These are phyloP conservation scores for Candida tetrigidarum DNA, from an alignment of 1,139 yeast genomes.

Conservation along the genomic window DNA sequence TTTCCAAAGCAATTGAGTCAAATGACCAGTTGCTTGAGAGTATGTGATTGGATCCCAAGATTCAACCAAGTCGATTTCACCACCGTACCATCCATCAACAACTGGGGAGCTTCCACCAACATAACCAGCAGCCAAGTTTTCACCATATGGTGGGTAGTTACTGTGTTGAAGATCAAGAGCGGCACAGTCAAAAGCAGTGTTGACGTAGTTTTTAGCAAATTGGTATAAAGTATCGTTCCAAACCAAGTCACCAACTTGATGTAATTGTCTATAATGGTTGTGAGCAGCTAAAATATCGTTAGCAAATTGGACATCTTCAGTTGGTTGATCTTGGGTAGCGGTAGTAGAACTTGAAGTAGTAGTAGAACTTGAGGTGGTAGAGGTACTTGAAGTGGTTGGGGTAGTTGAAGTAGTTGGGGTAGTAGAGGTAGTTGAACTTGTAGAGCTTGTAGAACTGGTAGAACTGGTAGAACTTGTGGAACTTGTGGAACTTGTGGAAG, in stretches of 20 bases:
- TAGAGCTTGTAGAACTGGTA: no score
- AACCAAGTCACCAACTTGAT: slow-evolving; percentile 47
- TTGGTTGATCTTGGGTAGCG: slow-evolving; percentile 6
- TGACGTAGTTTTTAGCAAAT: slow-evolving; percentile 52
- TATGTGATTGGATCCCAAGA: slow-evolving; percentile 12
- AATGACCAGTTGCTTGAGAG: slow-evolving; percentile 60
- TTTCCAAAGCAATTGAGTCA: slow-evolving; percentile 89
- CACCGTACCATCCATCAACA: slow-evolving; percentile 74
- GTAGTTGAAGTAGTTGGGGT: slow-evolving; percentile 23
- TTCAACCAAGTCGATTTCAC: background rate
- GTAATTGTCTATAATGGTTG: slow-evolving; percentile 57
- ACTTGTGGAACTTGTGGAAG: no score
- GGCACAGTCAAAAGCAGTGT: slow-evolving; percentile 50
- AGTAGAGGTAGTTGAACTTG: no score
- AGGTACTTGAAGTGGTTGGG: slow-evolving; percentile 19
- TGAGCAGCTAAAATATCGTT: slow-evolving; percentile 49
- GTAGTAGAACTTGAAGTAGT: slow-evolving; percentile 15
- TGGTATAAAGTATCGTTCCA: slow-evolving; percentile 54
- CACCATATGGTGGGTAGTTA: slow-evolving; percentile 70
- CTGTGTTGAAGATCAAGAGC: slow-evolving; percentile 57
- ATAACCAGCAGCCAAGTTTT: slow-evolving; percentile 84
- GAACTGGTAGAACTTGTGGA: slow-evolving; percentile 23
- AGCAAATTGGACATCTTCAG: slow-evolving; percentile 27
- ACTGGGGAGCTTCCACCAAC: slow-evolving; percentile 52
- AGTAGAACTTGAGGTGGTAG: slow-evolving; percentile 20